Percentiles rank a stretch among this genome's conserved stretches.
Conservation (phyloP, 164 flowering plant genomes). For the Piper longum region DNA sequence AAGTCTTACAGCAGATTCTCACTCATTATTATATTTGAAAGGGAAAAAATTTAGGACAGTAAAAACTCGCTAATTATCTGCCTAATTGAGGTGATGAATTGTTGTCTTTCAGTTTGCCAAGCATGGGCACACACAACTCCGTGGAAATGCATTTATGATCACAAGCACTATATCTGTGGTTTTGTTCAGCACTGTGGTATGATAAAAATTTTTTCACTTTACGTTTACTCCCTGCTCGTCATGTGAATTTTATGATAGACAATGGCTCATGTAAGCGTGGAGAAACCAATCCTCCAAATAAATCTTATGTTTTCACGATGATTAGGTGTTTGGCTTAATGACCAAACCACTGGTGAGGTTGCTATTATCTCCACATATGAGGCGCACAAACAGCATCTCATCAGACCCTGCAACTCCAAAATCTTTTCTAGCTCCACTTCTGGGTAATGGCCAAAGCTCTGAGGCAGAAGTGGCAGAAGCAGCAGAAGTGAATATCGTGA, state of each 20-base stretch:
- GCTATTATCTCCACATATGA: slow-evolving; percentile 40
- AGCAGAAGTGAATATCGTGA: slow-evolving; percentile 7
- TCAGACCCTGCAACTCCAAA: slow-evolving; percentile 56
- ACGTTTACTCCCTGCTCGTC: not conserved
- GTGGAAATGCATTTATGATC: slow-evolving; percentile 74
- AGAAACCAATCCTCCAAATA: no score
- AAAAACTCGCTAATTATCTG: no score
- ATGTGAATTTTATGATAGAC: no score
- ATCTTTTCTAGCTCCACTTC: slow-evolving; percentile 52
- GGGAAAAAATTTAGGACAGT: no score
- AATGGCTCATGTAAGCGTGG: no score
- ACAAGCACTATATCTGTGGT: slow-evolving; percentile 91
- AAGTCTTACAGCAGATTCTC: no score
- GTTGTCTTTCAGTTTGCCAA: slow-evolving; percentile 51
- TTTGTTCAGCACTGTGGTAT: slow-evolving; percentile 93
- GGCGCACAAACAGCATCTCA: slow-evolving; percentile 23
- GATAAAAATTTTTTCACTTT: slow-evolving; percentile 3
- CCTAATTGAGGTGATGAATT: no score
- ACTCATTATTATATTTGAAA: no score
- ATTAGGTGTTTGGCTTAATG: slow-evolving; percentile 59
- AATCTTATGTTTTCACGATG: no score
- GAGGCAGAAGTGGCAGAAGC: slow-evolving; percentile 20
- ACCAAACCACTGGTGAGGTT: slow-evolving; percentile 72
- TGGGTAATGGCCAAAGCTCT: slow-evolving; percentile 31
- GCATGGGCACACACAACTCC: slow-evolving; percentile 53